These are phyloP conservation scores for Cinchona pubescens DNA, from an alignment of 257 asterid species.

Conservation along the genomic window DNA sequence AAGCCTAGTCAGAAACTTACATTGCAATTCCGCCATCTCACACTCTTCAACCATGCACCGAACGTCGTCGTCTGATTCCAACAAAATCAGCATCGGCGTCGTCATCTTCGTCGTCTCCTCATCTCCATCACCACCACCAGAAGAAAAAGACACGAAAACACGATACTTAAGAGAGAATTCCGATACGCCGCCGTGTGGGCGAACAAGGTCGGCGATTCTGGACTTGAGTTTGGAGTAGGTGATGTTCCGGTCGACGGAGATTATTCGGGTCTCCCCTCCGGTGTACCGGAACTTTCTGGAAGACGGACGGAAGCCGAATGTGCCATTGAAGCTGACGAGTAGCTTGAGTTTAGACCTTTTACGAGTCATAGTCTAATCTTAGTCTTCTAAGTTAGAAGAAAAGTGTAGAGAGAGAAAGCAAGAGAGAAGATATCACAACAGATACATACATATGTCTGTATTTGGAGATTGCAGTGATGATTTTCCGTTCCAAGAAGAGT, in stretches of 20 bases:
- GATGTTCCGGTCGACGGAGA: conserved; percentile 22
- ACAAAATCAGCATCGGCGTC: neutral
- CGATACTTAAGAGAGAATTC: conserved; percentile 16
- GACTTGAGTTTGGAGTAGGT: conserved; percentile 12
- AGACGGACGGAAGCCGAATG: conserved; percentile 21
- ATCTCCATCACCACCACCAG: neutral
- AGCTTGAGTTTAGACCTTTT: conserved; percentile 24
- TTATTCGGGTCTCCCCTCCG: conserved; percentile 25
- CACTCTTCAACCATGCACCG: conserved; percentile 24
- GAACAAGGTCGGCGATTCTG: conserved; percentile 13
- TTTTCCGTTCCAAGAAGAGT: no score
- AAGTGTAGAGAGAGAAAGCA: neutral
- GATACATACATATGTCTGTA: neutral
- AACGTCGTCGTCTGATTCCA: conserved; percentile 25
- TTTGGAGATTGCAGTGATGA: no score
- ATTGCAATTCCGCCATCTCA: conserved; percentile 6
- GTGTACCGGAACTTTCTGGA: conserved; percentile 20
- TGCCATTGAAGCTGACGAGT: conserved; percentile 31
- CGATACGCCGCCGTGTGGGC: neutral
- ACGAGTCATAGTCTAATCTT: no score
- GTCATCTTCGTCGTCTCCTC: neutral
- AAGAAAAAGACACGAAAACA: conserved; percentile 1
- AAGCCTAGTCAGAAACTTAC: conserved; percentile 17
- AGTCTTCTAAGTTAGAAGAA: neutral
- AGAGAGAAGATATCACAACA: neutral